phyloP scores from a whole-genome alignment of 176 grass and related monocot species.

The Cymbopogon citratus region DNA sequence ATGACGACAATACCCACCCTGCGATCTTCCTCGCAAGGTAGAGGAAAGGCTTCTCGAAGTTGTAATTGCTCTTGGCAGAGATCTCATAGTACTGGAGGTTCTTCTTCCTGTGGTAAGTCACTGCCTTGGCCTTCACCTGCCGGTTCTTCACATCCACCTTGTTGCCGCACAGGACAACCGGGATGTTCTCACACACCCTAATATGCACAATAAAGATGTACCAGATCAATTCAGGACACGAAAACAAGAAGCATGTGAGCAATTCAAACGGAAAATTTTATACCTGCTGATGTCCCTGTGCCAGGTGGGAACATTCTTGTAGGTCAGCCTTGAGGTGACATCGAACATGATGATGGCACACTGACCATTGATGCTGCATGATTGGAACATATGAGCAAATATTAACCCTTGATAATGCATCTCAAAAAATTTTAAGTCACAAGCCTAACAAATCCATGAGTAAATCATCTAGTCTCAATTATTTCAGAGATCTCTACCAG shows the following conservation, averaged over 20 bases:
- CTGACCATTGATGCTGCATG: constrained; percentile 60
- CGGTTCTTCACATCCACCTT: constrained; percentile 78
- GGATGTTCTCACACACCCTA: constrained; percentile 70
- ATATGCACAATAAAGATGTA: not conserved
- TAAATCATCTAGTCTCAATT: not conserved
- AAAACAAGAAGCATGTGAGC: not conserved
- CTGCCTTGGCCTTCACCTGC: constrained; percentile 69
- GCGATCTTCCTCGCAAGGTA: constrained; percentile 71
- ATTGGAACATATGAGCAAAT: not conserved
- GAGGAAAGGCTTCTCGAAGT: constrained; percentile 82
- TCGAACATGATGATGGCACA: constrained; percentile 81
- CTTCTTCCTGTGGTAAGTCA: constrained; percentile 82
- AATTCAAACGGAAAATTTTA: not conserved
- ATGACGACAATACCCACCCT: constrained; percentile 35
- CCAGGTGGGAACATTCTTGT: constrained; percentile 75
- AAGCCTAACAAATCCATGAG: not conserved
- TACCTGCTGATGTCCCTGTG: constrained; percentile 71
- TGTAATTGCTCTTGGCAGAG: too few relatives aligned
- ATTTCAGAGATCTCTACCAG: not conserved
- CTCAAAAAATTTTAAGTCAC: not conserved
- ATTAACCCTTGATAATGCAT: not conserved
- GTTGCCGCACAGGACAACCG: constrained; percentile 70
- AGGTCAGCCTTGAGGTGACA: constrained; percentile 58
- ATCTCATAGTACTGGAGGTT: constrained; percentile 80
- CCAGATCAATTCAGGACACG: not conserved